Evolutionary conservation across 2,329 filamentous ascomycete species (phyloP), one percentile per base, ranked within the genome.

Genomic region (Dactylellina sp.): DNA sequence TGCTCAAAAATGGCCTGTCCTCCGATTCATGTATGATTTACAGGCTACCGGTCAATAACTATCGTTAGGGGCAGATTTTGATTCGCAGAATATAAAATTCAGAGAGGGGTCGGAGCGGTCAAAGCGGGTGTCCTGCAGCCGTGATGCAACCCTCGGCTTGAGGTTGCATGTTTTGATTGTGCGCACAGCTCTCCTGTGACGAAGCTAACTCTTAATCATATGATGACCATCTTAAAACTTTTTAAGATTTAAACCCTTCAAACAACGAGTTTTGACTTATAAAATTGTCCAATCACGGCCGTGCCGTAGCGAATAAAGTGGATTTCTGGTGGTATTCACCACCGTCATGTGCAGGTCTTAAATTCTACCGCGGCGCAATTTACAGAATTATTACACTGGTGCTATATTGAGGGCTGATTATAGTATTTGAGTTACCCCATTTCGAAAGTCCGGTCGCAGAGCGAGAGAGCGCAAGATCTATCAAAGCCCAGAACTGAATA

Each of bases 51-150:
- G 55, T 62, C 46, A n/a, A 59, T 60, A 40, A 12, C 12, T 24
- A 1, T 56, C 44, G 9, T 53, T 12, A 22, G 39, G 25, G 20
- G 22, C 16, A 22, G 14, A 18, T n/a, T 24, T 14, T 2, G 12
- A 22, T 20, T n/a, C 39, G 16, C 60, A 55, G 47, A n/a, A 22
- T 64, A 71, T 72, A 72, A 60, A 71, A 72, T 72, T 37, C 66
- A 64, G 47, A 68, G 53, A 60, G 55, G 64, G 64, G 55, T 49
- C 22, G 16, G 46, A 50, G 59, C 39, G 66, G 68, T 47, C 68
- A 63, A 72, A 72, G 68, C 68, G 68, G 60, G 37, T 11, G 5
- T 60, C 53, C 44, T 65, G 68, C 68, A 72, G 56, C 18, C 44
- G 24, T 32, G 46, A 25, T 60, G 55, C 55, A 53, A 20, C 53